phyloP scores from a whole-genome alignment of 495 filamentous ascomycete species.

The Parathielavia hyrcaniae region DNA sequence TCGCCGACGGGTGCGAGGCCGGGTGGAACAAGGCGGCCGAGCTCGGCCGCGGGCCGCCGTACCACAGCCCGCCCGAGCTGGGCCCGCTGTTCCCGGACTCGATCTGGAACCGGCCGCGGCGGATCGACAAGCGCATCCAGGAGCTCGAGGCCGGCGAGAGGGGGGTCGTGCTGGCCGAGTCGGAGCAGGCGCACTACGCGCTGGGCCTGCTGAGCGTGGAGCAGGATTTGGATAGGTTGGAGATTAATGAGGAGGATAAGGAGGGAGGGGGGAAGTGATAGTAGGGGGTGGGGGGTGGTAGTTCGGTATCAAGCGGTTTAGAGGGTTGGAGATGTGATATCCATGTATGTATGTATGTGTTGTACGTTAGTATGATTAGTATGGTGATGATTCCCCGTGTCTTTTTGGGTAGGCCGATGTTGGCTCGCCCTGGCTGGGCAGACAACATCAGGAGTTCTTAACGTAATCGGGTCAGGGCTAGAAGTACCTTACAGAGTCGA shows the following conservation, averaged over 20 bases:
- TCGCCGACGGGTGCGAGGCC: conserved; percentile 76
- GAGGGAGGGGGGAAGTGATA: conserved; percentile 14
- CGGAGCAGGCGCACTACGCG: conserved; percentile 49
- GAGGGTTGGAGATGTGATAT: not conserved
- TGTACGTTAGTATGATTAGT: not conserved
- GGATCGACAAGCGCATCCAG: conserved; percentile 39
- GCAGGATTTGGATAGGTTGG: conserved; percentile 46
- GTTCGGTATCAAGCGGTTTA: not conserved
- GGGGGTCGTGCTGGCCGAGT: conserved; percentile 41
- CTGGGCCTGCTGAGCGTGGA: conserved; percentile 48
- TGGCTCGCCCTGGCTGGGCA: too few species aligned
- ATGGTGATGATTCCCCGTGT: not conserved
- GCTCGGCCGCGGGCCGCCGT: conserved; percentile 68
- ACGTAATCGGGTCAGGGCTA: not conserved
- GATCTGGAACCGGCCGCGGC: conserved; percentile 39
- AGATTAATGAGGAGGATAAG: conserved; percentile 30
- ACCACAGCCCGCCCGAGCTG: conserved; percentile 46
- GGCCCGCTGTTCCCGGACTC: conserved; percentile 30
- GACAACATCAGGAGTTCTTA: too few species aligned
- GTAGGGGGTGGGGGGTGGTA: not conserved
- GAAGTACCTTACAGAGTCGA: not conserved
- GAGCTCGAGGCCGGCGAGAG: conserved; percentile 33
- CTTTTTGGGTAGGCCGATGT: too few species aligned
- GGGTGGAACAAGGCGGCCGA: conserved; percentile 69
- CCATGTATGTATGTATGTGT: not conserved